Conservation (phyloP, 2,329 filamentous ascomycete genomes). For the Colletotrichum cuscutae region DNA sequence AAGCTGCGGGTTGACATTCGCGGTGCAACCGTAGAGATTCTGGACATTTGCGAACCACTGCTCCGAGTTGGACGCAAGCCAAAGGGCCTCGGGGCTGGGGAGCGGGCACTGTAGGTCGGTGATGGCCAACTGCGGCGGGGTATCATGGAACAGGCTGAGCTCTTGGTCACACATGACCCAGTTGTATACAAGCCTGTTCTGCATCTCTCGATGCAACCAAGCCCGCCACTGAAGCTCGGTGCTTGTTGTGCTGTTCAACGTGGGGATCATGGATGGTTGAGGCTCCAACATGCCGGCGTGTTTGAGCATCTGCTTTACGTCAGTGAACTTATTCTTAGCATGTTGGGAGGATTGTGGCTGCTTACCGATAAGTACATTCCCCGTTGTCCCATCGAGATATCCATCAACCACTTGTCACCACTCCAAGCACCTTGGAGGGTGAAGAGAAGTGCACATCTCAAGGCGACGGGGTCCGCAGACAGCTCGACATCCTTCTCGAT, state of each 20-base stretch:
- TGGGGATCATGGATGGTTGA: constrained; percentile 55
- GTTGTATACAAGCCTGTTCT: constrained; percentile 77
- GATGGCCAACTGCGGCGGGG: constrained; percentile 69
- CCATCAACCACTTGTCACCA: constrained; percentile 82
- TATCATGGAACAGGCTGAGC: constrained; percentile 73
- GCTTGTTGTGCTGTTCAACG: constrained; percentile 53
- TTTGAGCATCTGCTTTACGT: constrained; percentile 66
- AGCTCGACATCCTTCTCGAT: constrained; percentile 78
- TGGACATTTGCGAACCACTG: constrained; percentile 71
- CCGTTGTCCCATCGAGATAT: constrained; percentile 78
- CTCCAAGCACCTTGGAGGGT: constrained; percentile 77
- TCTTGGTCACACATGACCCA: constrained; percentile 82
- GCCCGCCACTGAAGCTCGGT: constrained; percentile 67
- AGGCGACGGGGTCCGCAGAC: constrained; percentile 71
- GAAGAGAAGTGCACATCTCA: constrained; percentile 75
- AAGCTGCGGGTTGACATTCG: constrained; percentile 61
- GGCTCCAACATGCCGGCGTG: constrained; percentile 74
- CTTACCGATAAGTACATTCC: constrained; percentile 76
- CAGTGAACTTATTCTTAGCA: not conserved
- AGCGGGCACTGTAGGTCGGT: constrained; percentile 73
- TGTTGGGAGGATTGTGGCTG: not conserved
- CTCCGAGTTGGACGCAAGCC: constrained; percentile 67
- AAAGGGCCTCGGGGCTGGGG: constrained; percentile 69
- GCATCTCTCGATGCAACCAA: constrained; percentile 73
- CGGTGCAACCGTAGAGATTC: constrained; percentile 63